phyloP scores from a whole-genome alignment of 2,329 filamentous ascomycete genomes.

The Fulvia fulva region DNA sequence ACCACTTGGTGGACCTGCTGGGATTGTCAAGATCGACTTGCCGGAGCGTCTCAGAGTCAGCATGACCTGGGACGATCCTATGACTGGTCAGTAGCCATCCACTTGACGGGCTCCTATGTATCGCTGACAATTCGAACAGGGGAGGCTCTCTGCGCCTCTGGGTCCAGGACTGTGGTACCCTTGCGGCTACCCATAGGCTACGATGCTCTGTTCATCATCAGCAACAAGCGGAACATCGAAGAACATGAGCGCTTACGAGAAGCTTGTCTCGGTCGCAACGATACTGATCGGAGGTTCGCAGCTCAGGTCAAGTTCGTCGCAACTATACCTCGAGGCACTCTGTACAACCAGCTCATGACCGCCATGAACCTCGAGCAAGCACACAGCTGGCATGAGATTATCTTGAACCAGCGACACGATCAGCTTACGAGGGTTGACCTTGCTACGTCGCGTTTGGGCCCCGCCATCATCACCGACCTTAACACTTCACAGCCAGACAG shows the following conservation, averaged over 20 bases:
- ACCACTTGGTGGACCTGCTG: constrained; percentile 28
- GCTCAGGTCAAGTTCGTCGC: constrained; percentile 6
- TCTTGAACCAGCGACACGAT: constrained; percentile 18
- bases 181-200: not conserved
- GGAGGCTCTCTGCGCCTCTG: not conserved
- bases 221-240: not conserved
- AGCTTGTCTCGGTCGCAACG: not conserved
- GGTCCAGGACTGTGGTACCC: not conserved
- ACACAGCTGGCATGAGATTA: constrained; percentile 11
- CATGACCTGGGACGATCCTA: not conserved
- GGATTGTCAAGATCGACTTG: constrained; percentile 44
- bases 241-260: not conserved
- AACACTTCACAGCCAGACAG: not conserved
- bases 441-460: not conserved
- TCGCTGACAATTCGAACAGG: not conserved
- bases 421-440: constrained; percentile 12
- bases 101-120: not conserved
- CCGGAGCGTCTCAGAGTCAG: constrained; percentile 12
- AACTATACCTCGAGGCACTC: not conserved
- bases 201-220: constrained; percentile 15
- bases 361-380: constrained; percentile 8
- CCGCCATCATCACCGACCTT: not conserved
- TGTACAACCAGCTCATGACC: constrained; percentile 11
- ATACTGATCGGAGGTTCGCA: not conserved
- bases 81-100: not conserved